Base-by-base conservation (phyloP, 2,329 filamentous ascomycete species). In the Hypomyces perniciosus region DNA sequence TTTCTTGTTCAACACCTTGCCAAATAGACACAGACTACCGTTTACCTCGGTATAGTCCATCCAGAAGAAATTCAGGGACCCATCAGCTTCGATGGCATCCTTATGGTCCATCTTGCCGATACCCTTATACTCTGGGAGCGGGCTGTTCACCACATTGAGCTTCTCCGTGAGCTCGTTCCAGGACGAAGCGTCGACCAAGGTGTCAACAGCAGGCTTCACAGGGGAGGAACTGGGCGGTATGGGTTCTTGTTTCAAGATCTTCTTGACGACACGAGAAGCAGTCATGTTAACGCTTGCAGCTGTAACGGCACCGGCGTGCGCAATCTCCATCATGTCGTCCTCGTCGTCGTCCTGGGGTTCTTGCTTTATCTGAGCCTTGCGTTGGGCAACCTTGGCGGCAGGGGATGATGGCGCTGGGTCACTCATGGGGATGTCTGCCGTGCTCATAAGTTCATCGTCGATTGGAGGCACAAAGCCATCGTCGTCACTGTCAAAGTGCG, bases 21-120 rank as follows among this genome's bases (percentile, higher is more conserved):
- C 93, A 64, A 99, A 97, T 8, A 99, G 78, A 66, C 90, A 97
- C 8, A 99, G 74, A 59, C 85, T 93, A 53, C 92, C 92, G 61
- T 91, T 90, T 65, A 96, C 76, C 65, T 99, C 93, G 1, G 86
- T 90, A 63, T 96, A 99, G 68, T 99, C 93, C 6, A 88, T 86
- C 93, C 93, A 99, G 73, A 96, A 99, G 74, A 99, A 90, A 59
- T 86, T 85, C 30, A 99, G 76, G 59, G 88, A 95, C 34, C 92
- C 93, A 62, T 99, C 91, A 56, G 88, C 84, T 66, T 97, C 92
- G n/a, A 95, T 72, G n/a, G 88, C 90, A 68, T 95, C 86, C 56
- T 86, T 81, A 52, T 88, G 79, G 56, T 86, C 83, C 44, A 96
- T 78, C 69, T 97, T 99, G 38, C 90, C 90, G 57, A 88, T 80